Evolutionary conservation across 139 green algal species (phyloP).

Genomic region (Mesotaenium endlicherianum): DNA sequence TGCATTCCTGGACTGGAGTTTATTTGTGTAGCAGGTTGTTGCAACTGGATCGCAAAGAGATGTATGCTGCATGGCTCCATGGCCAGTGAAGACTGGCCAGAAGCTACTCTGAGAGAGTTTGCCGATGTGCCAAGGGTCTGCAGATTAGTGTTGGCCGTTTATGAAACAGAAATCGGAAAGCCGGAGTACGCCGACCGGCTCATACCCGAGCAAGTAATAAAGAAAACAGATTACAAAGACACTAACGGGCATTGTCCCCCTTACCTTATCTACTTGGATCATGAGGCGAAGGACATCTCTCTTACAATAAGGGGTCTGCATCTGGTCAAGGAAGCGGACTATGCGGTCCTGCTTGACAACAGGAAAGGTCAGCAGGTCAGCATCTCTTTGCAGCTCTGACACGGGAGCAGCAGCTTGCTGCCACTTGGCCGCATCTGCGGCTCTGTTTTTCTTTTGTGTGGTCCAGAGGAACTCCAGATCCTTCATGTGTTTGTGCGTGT

Average conservation of each 20-base stretch:
- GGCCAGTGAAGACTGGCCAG: constrained; percentile 18
- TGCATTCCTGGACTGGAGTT: neutral
- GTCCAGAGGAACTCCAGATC: no score
- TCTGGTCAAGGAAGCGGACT: constrained; percentile 1
- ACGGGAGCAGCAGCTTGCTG: neutral
- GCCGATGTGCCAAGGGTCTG: constrained; percentile 27
- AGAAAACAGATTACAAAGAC: neutral
- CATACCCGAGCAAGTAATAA: constrained; percentile 6
- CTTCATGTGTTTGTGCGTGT: no score
- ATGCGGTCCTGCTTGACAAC: constrained; percentile 27
- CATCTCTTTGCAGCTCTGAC: neutral
- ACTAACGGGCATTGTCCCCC: constrained; percentile 18
- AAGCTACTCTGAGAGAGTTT: constrained; percentile 14
- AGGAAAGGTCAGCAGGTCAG: constrained; percentile 33
- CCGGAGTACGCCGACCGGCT: constrained; percentile 6
- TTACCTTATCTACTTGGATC: constrained; percentile 45
- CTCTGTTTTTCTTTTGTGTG: neutral
- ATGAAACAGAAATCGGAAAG: neutral
- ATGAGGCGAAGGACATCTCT: constrained; percentile 16
- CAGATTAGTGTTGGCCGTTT: constrained; percentile 11
- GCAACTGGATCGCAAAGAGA: neutral
- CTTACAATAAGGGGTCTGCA: constrained; percentile 19
- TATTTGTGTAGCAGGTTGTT: neutral
- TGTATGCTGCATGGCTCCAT: constrained; percentile 11
- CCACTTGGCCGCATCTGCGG: neutral